Evolutionary conservation across 345 rosid species (phyloP).

Genomic region (Eucalyptus viminalis): DNA sequence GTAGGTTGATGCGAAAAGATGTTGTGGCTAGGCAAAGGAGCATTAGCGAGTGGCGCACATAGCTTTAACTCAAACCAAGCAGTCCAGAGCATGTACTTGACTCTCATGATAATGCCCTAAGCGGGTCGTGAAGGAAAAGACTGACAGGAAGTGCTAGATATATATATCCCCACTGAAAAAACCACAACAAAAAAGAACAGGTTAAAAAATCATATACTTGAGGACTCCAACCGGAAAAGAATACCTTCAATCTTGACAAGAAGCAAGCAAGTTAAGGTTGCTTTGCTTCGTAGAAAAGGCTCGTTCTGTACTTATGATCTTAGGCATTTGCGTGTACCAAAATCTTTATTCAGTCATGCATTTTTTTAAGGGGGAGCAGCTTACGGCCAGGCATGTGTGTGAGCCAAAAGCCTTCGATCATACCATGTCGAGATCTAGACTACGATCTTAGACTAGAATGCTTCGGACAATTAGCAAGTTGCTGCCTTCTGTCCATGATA

Average conservation of each 20-base stretch:
- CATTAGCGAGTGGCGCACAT: neutral
- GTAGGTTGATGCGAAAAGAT: neutral
- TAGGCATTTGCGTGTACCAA: neutral
- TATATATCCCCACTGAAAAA: neutral
- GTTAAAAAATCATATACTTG: too few species aligned
- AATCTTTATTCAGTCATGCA: neutral
- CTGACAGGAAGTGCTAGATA: neutral
- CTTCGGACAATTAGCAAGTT: neutral
- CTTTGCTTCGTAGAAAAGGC: neutral
- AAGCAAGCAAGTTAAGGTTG: neutral
- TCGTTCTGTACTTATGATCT: neutral
- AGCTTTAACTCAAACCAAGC: neutral
- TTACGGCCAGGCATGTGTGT: neutral
- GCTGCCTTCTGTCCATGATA: neutral
- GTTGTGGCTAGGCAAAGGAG: neutral
- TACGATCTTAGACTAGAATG: neutral
- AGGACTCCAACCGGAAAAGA: too few species aligned
- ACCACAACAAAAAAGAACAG: neutral
- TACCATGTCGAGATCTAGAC: neutral
- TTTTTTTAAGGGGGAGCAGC: neutral
- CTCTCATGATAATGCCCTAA: neutral
- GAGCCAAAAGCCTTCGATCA: neutral
- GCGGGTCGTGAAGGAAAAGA: neutral
- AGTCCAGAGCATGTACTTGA: neutral
- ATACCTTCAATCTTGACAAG: neutral